These are phyloP conservation scores for Trypanosoma scelopori DNA, from an alignment of 208 protist species.

Conservation along the genomic window DNA sequence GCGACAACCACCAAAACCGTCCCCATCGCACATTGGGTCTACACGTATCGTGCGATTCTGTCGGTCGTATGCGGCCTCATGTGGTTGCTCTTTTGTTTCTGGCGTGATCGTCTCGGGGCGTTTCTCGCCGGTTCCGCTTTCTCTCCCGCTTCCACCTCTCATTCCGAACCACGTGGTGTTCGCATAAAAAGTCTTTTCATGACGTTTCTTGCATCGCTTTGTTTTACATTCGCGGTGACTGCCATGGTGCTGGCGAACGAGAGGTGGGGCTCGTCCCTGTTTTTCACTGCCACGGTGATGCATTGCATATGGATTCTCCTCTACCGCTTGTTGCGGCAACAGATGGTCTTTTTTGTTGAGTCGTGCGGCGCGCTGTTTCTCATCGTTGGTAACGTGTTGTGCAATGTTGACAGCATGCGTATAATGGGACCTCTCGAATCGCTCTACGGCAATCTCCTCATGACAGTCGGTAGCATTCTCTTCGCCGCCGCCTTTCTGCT, in stretches of 20 bases:
- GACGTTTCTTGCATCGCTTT: slow-evolving; percentile 9
- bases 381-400: slow-evolving; percentile 24
- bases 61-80: slow-evolving; percentile 10
- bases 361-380: slow-evolving; percentile 10
- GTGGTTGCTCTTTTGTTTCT: not conserved
- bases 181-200: slow-evolving; percentile 8
- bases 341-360: slow-evolving; percentile 28
- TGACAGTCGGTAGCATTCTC: slow-evolving; percentile 19
- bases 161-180: slow-evolving; percentile 7
- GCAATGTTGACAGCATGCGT: slow-evolving; percentile 19
- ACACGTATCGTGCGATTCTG: slow-evolving; percentile 15
- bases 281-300: slow-evolving; percentile 19
- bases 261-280: slow-evolving; percentile 7
- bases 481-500: slow-evolving; percentile 22
- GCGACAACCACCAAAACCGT: slow-evolving; percentile 5
- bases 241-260: slow-evolving; percentile 8
- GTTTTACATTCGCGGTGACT: slow-evolving; percentile 1
- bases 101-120: not conserved
- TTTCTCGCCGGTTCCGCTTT: not conserved
- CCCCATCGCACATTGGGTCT: slow-evolving; percentile 24
- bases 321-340: slow-evolving; percentile 8
- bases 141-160: too few species aligned
- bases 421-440: slow-evolving; percentile 3
- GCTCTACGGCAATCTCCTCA: slow-evolving; percentile 21
- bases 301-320: slow-evolving; percentile 29